phyloP scores from a whole-genome alignment of 2,329 filamentous ascomycete genomes.

The Rasamsonia emersonii region DNA sequence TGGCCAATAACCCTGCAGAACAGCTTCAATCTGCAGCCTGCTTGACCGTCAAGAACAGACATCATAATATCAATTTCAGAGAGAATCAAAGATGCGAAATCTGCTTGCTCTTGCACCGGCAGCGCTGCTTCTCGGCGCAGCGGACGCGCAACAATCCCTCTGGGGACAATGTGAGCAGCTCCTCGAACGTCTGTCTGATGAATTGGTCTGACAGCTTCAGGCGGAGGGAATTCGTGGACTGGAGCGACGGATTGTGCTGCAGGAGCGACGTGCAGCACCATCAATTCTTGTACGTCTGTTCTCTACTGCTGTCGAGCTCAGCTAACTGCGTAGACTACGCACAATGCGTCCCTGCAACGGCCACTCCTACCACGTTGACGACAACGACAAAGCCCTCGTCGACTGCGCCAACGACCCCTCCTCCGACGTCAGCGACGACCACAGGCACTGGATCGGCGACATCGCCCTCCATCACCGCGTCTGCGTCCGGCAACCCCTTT shows the following conservation, averaged over 20 bases:
- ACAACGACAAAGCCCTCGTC: conserved; percentile 9
- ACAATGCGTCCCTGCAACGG: conserved; percentile 3
- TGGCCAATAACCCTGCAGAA: too few relatives aligned
- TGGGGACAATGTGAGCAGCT: conserved; percentile 5
- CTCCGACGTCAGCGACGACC: conserved; percentile 25
- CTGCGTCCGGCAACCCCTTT: conserved; percentile 45
- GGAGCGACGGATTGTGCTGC: conserved; percentile 4
- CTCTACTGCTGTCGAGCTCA: neutral
- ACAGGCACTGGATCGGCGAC: too few relatives aligned
- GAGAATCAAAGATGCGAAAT: too few relatives aligned
- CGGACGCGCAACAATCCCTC: conserved; percentile 3
- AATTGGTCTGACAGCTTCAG: neutral
- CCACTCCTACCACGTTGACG: conserved; percentile 3
- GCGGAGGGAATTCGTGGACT: conserved; percentile 2
- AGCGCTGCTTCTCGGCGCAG: too few relatives aligned
- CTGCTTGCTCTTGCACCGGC: too few relatives aligned
- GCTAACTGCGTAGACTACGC: conserved; percentile 3
- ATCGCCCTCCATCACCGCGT: too few relatives aligned
- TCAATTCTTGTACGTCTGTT: conserved; percentile 4
- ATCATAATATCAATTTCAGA: too few relatives aligned
- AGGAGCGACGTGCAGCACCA: conserved; percentile 3
- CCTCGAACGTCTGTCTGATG: neutral
- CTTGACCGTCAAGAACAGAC: too few relatives aligned
- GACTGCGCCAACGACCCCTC: conserved; percentile 9
- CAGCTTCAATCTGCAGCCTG: too few relatives aligned